Base-by-base conservation (phyloP, 495 filamentous ascomycete species). In the Aspergillus ellipticus region DNA sequence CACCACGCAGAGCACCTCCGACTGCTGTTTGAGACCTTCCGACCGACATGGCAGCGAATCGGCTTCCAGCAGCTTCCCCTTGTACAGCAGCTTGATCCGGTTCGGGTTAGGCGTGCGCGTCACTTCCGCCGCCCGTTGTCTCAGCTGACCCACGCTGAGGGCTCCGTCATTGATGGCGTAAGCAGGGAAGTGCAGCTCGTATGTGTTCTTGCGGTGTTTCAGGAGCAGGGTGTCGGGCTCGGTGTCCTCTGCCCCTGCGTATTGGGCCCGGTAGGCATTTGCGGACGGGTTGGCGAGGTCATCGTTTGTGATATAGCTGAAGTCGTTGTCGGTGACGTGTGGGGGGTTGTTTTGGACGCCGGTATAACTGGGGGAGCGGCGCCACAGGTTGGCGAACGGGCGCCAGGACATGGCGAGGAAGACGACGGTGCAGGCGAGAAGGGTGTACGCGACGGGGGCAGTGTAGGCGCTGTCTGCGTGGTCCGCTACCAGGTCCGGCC, bases 221-320 rank as follows among this genome's bases (percentile, higher is more conserved):
- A 95, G 79, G n/a, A 89, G 63, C 15, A 96, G 73, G 13, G 89
- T 79, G 68, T 96, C 92, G 37, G 91, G 89, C 43, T 87, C 87
- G 17, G 65, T 60, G n/a, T 73, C 66, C 50, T 68, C 69, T 4
- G 68, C 55, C 6, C 63, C 63, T 5, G 56, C 58, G 33, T 73
- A 67, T 26, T 66, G 75, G 50, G 61, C 42, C 51, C 60, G 66
- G 45, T 69, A 57, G 28, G 54, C 17, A 33, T 59, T 62, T 21
- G 59, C 15, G 2, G 67, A 56, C 19, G 68, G 59, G 35, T 76
- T 71, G 49, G 81, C 76, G 46, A 86, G 73, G 55, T 91, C 87
- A 50, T 85, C 84, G 8, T 83, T 81, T 9, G 85, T 87, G 67
- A 94, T 88, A 73, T 96, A 96, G 62, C 81, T 84, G 70, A 85